These are phyloP conservation scores for Alternaria sp. DNA, from an alignment of 2,329 filamentous ascomycete genomes.

Conservation along the genomic window DNA sequence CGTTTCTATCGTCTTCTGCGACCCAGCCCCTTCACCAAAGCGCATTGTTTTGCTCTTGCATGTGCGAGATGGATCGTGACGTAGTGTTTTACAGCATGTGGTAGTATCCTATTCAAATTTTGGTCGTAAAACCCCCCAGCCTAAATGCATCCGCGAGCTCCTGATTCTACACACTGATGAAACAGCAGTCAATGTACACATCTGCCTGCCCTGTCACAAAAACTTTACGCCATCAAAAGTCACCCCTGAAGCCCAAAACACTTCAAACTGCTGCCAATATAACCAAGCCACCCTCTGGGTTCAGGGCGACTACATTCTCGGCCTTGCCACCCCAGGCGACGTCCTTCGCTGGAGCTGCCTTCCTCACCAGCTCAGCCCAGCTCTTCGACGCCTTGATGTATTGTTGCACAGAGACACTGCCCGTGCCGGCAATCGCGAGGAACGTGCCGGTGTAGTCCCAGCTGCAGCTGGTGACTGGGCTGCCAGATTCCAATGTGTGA, in stretches of 20 bases:
- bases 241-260: neutral
- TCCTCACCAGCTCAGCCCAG: slow-evolving; percentile 86
- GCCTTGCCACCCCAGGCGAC: slow-evolving; percentile 80
- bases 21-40: neutral
- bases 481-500: slow-evolving; percentile 86
- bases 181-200: neutral
- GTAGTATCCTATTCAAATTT: neutral
- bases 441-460: slow-evolving; percentile 98
- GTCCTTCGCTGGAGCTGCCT: slow-evolving; percentile 73
- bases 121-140: neutral
- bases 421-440: slow-evolving; percentile 79
- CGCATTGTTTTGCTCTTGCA: neutral
- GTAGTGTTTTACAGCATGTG: neutral
- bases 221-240: neutral
- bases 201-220: neutral
- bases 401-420: slow-evolving; percentile 84
- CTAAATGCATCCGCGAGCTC: slow-evolving; percentile 8
- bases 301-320: slow-evolving; percentile 75
- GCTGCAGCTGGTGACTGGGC: slow-evolving; percentile 73
- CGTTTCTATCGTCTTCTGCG: neutral
- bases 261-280: slow-evolving; percentile 60
- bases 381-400: slow-evolving; percentile 86
- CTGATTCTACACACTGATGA: neutral
- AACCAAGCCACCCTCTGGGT: slow-evolving; percentile 75
- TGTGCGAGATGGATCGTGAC: neutral